These are phyloP conservation scores for Gaeumannomyces tritici DNA, from an alignment of 2,329 filamentous ascomycete species.

Conservation along the genomic window DNA sequence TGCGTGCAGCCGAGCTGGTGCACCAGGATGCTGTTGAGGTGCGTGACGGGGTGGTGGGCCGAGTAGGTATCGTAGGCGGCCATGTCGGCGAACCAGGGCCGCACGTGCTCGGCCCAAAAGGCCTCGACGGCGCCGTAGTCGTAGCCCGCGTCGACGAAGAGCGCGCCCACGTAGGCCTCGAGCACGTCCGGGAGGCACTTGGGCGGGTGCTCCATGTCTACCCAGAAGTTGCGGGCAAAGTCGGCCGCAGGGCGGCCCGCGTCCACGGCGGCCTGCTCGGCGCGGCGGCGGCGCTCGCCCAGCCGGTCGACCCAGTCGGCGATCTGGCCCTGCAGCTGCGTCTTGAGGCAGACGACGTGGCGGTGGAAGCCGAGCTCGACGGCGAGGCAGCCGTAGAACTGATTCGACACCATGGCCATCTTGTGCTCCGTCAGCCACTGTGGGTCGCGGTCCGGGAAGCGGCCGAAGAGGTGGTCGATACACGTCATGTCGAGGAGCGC, in stretches of 20 bases:
- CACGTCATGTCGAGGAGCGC: conserved; percentile 78
- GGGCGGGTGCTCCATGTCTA: conserved; percentile 50
- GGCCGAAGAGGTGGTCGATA: conserved; percentile 72
- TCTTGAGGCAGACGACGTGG: conserved; percentile 52
- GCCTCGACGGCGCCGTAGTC: conserved; percentile 60
- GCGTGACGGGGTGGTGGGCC: conserved; percentile 75
- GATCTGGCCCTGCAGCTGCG: conserved; percentile 33
- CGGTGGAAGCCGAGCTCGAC: conserved; percentile 70
- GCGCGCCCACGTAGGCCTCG: conserved; percentile 79
- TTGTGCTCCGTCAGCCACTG: conserved; percentile 99
- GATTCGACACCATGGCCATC: conserved; percentile 98
- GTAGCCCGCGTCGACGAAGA: conserved; percentile 85
- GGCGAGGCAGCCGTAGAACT: conserved; percentile 76
- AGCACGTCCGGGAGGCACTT: conserved; percentile 78
- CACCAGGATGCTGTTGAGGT: conserved; percentile 54
- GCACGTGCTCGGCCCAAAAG: conserved; percentile 71
- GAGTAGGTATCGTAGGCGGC: conserved; percentile 78
- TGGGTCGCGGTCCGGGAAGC: conserved; percentile 70
- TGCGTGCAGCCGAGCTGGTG: conserved; percentile 54
- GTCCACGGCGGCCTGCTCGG: conserved; percentile 21
- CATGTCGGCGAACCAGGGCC: conserved; percentile 76
- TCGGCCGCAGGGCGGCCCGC: conserved; percentile 23
- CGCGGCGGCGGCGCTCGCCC: conserved; percentile 24
- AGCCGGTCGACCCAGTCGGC: conserved; percentile 49
- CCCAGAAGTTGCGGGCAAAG: conserved; percentile 60